Percentiles rank a stretch among this genome's conserved stretches.
Conservation (phyloP, 2,329 filamentous ascomycete genomes). For the Cytospora schulzeri region DNA sequence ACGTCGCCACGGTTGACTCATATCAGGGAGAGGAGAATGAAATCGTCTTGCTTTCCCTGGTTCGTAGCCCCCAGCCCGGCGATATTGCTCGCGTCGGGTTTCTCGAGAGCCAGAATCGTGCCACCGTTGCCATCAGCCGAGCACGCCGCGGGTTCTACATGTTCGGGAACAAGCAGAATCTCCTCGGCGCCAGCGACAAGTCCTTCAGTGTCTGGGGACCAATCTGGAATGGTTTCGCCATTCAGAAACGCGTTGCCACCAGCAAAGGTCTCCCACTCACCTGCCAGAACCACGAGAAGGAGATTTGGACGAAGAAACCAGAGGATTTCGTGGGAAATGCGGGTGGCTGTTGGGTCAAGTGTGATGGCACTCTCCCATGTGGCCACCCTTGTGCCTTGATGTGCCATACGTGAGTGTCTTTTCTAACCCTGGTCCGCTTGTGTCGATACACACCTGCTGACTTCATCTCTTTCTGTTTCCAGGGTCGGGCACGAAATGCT, state of each 20-base stretch:
- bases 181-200: conserved; percentile 48
- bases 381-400: conserved; percentile 53
- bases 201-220: conserved; percentile 44
- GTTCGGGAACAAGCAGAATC: conserved; percentile 71
- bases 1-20: conserved; percentile 81
- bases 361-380: conserved; percentile 46
- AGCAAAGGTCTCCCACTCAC: conserved; percentile 58
- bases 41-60: conserved; percentile 77
- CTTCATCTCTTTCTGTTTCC: not conserved
- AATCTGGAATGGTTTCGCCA: conserved; percentile 54
- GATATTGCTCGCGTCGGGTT: conserved; percentile 65
- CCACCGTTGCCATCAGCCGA: conserved; percentile 64
- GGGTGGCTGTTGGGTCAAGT: conserved; percentile 56
- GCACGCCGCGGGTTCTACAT: conserved; percentile 80
- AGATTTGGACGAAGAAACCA: conserved; percentile 53
- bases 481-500: conserved; percentile 31
- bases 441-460: not conserved
- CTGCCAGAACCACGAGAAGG: conserved; percentile 60
- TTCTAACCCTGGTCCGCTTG: not conserved
- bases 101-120: conserved; percentile 62
- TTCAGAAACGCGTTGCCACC: conserved; percentile 37
- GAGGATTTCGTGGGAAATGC: conserved; percentile 51
- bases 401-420: conserved; percentile 54
- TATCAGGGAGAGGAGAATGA: conserved; percentile 94
- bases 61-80: conserved; percentile 63